Evolutionary conservation across 805 yeast species (phyloP).

Genomic region (Nakazawaea ernobii): DNA sequence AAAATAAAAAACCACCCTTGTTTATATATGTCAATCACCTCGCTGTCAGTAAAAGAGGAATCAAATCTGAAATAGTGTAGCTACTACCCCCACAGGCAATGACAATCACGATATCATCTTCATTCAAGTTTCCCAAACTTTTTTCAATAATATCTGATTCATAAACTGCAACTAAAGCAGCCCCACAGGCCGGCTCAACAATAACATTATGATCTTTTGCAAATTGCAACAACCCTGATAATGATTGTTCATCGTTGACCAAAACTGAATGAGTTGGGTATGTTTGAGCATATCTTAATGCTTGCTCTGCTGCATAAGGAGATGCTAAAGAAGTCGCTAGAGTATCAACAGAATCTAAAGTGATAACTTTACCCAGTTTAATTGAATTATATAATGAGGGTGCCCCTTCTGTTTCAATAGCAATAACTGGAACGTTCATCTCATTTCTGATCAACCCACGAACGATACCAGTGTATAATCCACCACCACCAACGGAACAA

Average conservation of each 20-base stretch:
- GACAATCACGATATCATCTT: constrained; percentile 43
- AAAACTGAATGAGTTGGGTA: constrained; percentile 36
- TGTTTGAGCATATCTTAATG: constrained; percentile 37
- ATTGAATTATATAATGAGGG: constrained; percentile 52
- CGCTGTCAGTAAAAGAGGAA: not conserved
- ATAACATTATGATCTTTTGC: constrained; percentile 44
- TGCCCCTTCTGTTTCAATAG: constrained; percentile 59
- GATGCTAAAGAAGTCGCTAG: constrained; percentile 65
- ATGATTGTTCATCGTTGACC: constrained; percentile 51
- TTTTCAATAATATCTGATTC: constrained; percentile 25
- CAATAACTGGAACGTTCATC: constrained; percentile 33
- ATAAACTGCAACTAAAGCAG: constrained; percentile 52
- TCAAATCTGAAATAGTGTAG: constrained; percentile 2
- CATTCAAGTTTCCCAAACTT: constrained; percentile 24
- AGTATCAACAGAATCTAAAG: constrained; percentile 37
- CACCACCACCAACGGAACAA: constrained; percentile 57
- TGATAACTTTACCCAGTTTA: constrained; percentile 36
- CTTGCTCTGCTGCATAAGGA: constrained; percentile 44
- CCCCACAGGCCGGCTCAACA: constrained; percentile 74
- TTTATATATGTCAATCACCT: not conserved
- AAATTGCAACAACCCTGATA: constrained; percentile 44
- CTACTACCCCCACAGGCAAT: constrained; percentile 52
- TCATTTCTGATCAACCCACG: constrained; percentile 34
- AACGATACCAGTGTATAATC: constrained; percentile 47
- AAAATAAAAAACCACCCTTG: no score